These are phyloP conservation scores for Paspalum notatum DNA, from an alignment of 176 grass and related monocot genomes.

Conservation along the genomic window DNA sequence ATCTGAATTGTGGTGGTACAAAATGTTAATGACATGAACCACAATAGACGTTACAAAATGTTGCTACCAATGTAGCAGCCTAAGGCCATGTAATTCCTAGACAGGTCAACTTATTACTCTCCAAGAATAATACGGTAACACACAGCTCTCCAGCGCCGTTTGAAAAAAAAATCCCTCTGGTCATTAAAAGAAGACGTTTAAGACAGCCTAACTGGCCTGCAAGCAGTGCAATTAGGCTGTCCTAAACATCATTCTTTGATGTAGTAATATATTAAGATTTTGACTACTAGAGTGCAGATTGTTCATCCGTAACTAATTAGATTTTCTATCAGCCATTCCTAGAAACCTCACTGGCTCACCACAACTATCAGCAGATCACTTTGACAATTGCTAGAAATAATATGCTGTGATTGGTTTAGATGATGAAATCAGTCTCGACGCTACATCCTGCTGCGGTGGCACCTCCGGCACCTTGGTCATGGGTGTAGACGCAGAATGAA, in stretches of 20 bases:
- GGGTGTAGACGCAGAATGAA: no score
- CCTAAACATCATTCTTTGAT: no score
- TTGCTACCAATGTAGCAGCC: background rate
- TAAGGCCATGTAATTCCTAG: background rate
- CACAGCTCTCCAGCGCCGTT: background rate
- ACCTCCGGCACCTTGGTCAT: no score
- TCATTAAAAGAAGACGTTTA: no score
- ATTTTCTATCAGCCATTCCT: background rate
- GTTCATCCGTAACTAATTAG: background rate
- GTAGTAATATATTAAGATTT: background rate
- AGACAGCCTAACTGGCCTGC: no score
- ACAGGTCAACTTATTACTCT: background rate
- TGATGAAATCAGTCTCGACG: no score
- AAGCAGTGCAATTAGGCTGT: no score
- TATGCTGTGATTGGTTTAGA: no score
- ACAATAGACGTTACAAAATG: background rate
- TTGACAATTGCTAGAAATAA: no score
- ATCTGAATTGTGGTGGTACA: conserved; percentile 15
- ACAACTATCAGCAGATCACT: no score
- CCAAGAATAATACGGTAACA: background rate
- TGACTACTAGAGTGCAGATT: background rate
- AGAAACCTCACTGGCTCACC: background rate
- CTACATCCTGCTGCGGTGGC: no score
- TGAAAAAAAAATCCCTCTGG: no score
- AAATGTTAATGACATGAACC: conserved; percentile 11